These are phyloP conservation scores for Vicia sativa DNA, from an alignment of 306 rosid genomes.

Conservation along the genomic window DNA sequence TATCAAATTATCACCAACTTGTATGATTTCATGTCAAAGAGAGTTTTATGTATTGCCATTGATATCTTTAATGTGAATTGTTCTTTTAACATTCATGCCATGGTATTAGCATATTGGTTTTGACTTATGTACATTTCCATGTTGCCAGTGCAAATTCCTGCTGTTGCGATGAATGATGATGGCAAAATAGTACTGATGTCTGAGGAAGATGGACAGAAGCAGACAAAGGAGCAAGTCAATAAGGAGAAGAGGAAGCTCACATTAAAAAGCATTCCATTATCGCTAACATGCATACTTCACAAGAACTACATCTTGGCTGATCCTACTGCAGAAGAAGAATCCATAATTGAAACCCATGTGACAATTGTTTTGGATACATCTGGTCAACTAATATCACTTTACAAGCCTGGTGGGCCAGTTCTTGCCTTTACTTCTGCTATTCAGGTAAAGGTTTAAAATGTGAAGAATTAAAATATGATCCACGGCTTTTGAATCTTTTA, in stretches of 20 bases:
- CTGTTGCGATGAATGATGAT: conserved; percentile 72
- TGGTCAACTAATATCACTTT: conserved; percentile 73
- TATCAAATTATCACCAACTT: too few species aligned
- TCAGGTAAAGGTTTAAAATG: conserved; percentile 49
- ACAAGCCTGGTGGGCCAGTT: conserved; percentile 86
- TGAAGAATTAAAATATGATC: too few species aligned
- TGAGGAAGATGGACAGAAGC: conserved; percentile 62
- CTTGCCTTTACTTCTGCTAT: conserved; percentile 75
- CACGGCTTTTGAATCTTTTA: too few species aligned
- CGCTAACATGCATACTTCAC: conserved; percentile 82
- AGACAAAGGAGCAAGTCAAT: conserved; percentile 58
- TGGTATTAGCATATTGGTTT: not conserved
- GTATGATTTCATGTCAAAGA: not conserved
- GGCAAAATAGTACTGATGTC: conserved; percentile 69
- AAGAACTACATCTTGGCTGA: conserved; percentile 82
- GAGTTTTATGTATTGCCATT: conserved; percentile 10
- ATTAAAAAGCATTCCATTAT: conserved; percentile 65
- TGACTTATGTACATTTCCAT: conserved; percentile 24
- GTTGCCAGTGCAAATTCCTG: conserved; percentile 76
- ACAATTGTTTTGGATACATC: conserved; percentile 81
- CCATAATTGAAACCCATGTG: conserved; percentile 76
- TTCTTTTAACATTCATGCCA: not conserved
- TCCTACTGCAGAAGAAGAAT: conserved; percentile 92
- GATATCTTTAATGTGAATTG: conserved; percentile 20
- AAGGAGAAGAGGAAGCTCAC: conserved; percentile 78